A percentile compares a stretch with the other conserved stretches of the same genome.
Evolutionary conservation across 371 early-diverging fungal species (phyloP).

Genomic region (Blakeslea trispora): DNA sequence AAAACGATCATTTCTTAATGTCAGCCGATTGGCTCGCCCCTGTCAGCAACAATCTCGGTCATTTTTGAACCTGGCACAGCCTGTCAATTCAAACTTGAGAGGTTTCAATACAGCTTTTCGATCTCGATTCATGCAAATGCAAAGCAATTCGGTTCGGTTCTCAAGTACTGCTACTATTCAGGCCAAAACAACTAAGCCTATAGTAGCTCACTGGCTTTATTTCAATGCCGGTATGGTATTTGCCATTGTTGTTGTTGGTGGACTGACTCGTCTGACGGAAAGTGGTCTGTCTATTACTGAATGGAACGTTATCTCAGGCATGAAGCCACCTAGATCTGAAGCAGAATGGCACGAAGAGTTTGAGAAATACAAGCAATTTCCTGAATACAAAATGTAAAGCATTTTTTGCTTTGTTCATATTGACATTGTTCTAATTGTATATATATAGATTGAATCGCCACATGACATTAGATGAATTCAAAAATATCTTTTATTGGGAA

Average conservation of each 20-base stretch:
- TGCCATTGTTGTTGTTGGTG: constrained; percentile 94
- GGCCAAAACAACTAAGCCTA: constrained; percentile 48
- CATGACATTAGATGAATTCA: constrained; percentile 91
- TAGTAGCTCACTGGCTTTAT: constrained; percentile 94
- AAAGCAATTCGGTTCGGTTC: neutral
- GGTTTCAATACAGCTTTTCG: neutral
- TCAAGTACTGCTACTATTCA: neutral
- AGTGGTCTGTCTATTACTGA: constrained; percentile 95
- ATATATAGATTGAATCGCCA: constrained; percentile 87
- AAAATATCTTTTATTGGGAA: constrained; percentile 95
- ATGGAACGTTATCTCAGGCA: constrained; percentile 94
- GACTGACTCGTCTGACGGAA: constrained; percentile 95
- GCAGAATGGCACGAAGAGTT: constrained; percentile 92
- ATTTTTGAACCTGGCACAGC: neutral
- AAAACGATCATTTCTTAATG: neutral
- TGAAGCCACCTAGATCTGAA: constrained; percentile 87
- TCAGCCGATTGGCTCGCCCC: constrained; percentile 1
- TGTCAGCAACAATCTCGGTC: constrained; percentile 1
- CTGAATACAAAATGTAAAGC: constrained; percentile 90
- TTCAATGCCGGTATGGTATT: constrained; percentile 87
- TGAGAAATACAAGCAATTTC: constrained; percentile 96
- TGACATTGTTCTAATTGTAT: no score
- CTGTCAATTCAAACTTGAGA: neutral
- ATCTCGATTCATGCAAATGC: neutral
- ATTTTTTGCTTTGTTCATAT: no score